Evolutionary conservation across 768 basidiomycete species (phyloP).

Genomic region (Melanogaster broomeanus): DNA sequence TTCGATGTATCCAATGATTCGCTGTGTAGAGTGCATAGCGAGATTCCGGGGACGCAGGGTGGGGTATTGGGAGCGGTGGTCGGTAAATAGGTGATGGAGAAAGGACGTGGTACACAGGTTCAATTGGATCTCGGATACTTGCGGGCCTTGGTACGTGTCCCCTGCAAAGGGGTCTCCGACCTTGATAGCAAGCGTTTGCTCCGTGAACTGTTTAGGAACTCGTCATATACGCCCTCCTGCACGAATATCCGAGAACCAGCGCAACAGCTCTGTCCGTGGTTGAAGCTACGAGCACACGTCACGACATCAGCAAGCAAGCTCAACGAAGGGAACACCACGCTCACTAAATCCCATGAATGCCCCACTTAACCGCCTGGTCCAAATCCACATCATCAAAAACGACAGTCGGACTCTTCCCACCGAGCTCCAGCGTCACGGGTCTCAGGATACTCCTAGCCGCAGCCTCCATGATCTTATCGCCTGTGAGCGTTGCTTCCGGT

Average conservation of each 20-base stretch:
- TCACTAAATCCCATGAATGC: slow-evolving; percentile 68
- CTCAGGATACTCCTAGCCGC: slow-evolving; percentile 79
- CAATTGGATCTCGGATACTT: slow-evolving; percentile 44
- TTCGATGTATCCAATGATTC: slow-evolving; percentile 51
- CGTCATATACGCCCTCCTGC: slow-evolving; percentile 36
- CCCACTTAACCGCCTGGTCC: slow-evolving; percentile 70
- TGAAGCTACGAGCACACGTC: neutral
- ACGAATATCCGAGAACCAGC: slow-evolving; percentile 47
- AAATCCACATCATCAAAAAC: slow-evolving; percentile 76
- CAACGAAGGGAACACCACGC: slow-evolving; percentile 21
- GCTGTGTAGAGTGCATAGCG: slow-evolving; percentile 21
- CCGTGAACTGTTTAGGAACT: slow-evolving; percentile 41
- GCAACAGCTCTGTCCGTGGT: slow-evolving; percentile 14
- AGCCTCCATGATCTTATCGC: slow-evolving; percentile 74
- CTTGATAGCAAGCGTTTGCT: slow-evolving; percentile 27
- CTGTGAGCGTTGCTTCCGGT: slow-evolving; percentile 77
- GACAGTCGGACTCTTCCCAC: slow-evolving; percentile 73
- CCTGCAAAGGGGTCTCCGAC: slow-evolving; percentile 39
- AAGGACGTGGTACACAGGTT: slow-evolving; percentile 23
- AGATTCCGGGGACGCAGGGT: neutral
- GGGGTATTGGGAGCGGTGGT: neutral
- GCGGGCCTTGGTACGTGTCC: slow-evolving; percentile 40
- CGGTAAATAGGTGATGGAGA: too few relatives aligned
- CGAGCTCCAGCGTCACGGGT: slow-evolving; percentile 79
- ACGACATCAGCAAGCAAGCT: neutral